A percentile compares a stretch with the other conserved stretches of the same genome.
Evolutionary conservation across 2,329 filamentous ascomycete species (phyloP).

Genomic region (Epichloe gansuensis): DNA sequence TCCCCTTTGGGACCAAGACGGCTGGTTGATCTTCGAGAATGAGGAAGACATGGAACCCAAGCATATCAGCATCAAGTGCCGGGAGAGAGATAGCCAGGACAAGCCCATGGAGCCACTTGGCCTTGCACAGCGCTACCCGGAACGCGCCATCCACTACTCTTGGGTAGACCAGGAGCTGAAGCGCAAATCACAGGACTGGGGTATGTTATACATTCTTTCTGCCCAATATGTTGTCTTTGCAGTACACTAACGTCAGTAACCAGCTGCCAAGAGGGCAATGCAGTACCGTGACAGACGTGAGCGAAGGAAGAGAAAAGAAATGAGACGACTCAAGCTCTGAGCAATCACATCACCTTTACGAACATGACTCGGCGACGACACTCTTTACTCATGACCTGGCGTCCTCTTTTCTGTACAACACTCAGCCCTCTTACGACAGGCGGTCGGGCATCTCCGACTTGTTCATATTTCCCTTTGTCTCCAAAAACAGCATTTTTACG

Average conservation of each 20-base stretch:
- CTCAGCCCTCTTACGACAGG: background rate
- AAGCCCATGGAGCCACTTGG: constrained; percentile 25
- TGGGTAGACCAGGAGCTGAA: constrained; percentile 31
- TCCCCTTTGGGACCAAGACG: constrained; percentile 27
- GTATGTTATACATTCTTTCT: constrained; percentile 19
- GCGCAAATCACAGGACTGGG: constrained; percentile 23
- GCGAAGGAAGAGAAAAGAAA: constrained; percentile 25
- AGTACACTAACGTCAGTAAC: background rate
- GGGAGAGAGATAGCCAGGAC: constrained; percentile 24
- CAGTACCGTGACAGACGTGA: constrained; percentile 26
- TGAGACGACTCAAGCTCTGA: constrained; percentile 24
- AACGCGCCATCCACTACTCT: constrained; percentile 30
- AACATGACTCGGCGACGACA: constrained; percentile 4
- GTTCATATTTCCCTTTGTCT: background rate
- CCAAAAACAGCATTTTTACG: background rate
- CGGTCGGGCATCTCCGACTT: background rate
- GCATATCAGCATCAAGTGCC: constrained; percentile 26
- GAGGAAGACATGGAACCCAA: constrained; percentile 26
- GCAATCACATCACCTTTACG: background rate
- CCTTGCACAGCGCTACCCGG: constrained; percentile 31
- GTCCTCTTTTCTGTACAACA: background rate
- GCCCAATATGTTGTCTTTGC: background rate
- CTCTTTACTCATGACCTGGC: constrained; percentile 2
- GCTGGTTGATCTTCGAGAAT: constrained; percentile 26
- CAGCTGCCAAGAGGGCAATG: constrained; percentile 22